Evolutionary conservation across 345 rosid genomes (phyloP).

Genomic region (Toxicodendron radicans): DNA sequence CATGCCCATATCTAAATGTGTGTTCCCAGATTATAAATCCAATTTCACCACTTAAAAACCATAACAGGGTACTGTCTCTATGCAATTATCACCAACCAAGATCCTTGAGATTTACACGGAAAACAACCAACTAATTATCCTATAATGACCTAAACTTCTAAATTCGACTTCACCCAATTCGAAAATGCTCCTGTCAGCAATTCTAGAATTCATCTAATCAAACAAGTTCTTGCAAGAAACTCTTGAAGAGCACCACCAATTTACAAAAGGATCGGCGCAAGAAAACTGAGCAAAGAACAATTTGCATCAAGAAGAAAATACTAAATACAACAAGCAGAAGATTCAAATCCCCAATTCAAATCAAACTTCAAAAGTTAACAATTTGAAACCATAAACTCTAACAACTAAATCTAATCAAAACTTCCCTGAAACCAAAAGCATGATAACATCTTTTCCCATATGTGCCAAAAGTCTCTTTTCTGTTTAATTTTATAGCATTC

Average conservation of each 20-base stretch:
- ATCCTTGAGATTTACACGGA: background rate
- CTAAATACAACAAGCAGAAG: background rate
- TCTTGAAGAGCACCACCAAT: too few species aligned
- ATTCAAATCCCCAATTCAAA: background rate
- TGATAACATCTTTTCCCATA: background rate
- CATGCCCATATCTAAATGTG: background rate
- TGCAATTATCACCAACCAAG: background rate
- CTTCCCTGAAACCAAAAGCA: slow-evolving; percentile 1
- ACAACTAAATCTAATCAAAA: background rate
- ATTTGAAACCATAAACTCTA: background rate
- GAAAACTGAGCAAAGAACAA: background rate
- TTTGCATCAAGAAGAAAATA: background rate
- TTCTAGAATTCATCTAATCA: background rate
- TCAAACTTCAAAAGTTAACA: background rate
- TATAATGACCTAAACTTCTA: background rate
- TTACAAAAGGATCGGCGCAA: background rate
- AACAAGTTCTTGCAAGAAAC: background rate
- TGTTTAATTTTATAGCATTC: too few species aligned
- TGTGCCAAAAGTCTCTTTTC: background rate
- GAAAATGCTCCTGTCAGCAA: background rate
- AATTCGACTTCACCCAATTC: background rate
- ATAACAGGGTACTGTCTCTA: background rate
- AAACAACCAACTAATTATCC: background rate
- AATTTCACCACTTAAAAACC: background rate
- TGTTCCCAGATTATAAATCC: background rate